Evolutionary conservation across 495 filamentous ascomycete genomes (phyloP), one percentile per base, ranked within the genome.

Genomic region (Tuber calosporum): DNA sequence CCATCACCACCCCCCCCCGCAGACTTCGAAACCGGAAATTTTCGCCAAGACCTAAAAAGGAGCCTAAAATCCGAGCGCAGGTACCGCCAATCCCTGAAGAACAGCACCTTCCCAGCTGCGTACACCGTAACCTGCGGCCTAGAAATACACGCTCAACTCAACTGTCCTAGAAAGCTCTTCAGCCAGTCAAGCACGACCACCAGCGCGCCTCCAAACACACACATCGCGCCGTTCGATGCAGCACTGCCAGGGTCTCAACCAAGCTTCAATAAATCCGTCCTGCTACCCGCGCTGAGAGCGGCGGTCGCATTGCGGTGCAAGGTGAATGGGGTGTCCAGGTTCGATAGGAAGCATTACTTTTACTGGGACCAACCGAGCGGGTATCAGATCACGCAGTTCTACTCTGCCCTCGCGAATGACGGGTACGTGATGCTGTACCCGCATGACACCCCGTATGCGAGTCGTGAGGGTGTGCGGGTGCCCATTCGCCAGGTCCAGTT

Each of bases 311-410:
- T 99, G 42, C 87, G 89, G 67, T 98, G 95, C 83, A 82, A 89
- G 0, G 87, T 97, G 68, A 89, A 93, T 80, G 85, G 82, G 2
- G 86, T 86, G 67, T 96, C 92, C 80, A 87, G 87, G 42, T 99
- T 96, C 82, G 95, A 99, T 83, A 87, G 95, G 69, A 99, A 99
- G 82, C 95, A 99, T 80, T 99, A 99, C 82, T 97, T 97, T 83
- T 96, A 97, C 83, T 94, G 93, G 87, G 95, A 99, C 82, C 95
- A 99, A 81, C 95, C 96, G 9, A 85, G 90, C 0, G 95, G 95
- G 0, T 99, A 98, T 83, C 95, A 99, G 82, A 95, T 99, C 72
- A 99, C 95, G 9, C 96, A 99, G 80, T 98, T 93, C 83, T 97
- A 88, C 78, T 87, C 92, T 77, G 94, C 95, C 0, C 93, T 97